Base-by-base conservation (phyloP, 306 rosid species). In the Macrotyloma uniflorum region DNA sequence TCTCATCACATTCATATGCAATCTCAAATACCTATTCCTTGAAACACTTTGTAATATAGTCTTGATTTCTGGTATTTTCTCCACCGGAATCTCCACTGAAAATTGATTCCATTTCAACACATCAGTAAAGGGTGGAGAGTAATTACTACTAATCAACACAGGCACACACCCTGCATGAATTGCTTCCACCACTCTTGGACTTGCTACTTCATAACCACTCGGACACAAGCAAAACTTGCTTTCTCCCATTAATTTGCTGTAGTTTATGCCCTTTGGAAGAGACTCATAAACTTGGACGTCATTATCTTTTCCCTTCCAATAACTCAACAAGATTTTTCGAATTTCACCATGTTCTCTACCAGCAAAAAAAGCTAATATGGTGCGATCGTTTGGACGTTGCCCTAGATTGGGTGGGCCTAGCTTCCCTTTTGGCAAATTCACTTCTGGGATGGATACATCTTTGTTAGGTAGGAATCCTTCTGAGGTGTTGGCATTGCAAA, bases 171-270 rank as follows among this genome's bases (percentile, higher is more conserved):
- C 93, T 0, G 83, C 87, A 42, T 80, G 53, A 12, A 89, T 65
- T 23, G 97, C 90, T 80, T 86, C 89, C 76, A 84, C 93, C 15
- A 89, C 79, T 70, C 97, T 88, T 0, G 97, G 97, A 14, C 94
- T 91, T 1, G 94, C 94, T 32, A 91, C 94, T 80, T 89, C 97
- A 22, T 57, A 78, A 6, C 94, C 97, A 53, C 97, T 91, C 0
- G 94, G 94, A 75, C 97, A 91, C 76, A 91, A 78, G 54, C 94
- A 91, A 47, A 82, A 91, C 89, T 80, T 91, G 77, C 83, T 84
- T 24, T n/a, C 58, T 1, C 83, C 90, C 86, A 91, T 91, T 50
- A 78, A n/a, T 69, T 76, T 50, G 12, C 79, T 70, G 13, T 91
- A 91, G 64, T 88, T 61, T 67, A 6, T 65, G 3, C 75, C 79